These are phyloP conservation scores for Leccinum pachyderme DNA, from an alignment of 1,284 basidiomycete genomes.

Conservation along the genomic window DNA sequence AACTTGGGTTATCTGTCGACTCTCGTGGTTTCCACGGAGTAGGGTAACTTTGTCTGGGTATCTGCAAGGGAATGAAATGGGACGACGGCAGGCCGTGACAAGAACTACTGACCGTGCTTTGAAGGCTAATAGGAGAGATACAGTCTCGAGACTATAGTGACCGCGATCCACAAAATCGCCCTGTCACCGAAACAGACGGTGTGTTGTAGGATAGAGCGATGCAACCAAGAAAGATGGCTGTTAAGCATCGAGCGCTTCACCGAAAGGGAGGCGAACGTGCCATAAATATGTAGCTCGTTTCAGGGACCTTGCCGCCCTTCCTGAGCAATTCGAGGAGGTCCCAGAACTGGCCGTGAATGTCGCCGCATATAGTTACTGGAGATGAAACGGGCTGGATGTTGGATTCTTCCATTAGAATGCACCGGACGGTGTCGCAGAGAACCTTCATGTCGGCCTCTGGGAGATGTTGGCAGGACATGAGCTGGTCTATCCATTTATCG, in stretches of 20 bases:
- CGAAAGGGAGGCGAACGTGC: conserved; percentile 54
- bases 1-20: conserved; percentile 95
- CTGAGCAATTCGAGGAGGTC: conserved; percentile 88
- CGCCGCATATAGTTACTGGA: conserved; percentile 91
- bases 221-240: conserved; percentile 21
- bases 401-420: conserved; percentile 88
- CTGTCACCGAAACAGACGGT: conserved; percentile 40
- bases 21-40: conserved; percentile 93
- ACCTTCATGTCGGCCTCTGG: conserved; percentile 89
- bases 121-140: conserved; percentile 84
- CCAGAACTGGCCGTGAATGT: conserved; percentile 97
- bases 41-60: conserved; percentile 93
- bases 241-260: conserved; percentile 18
- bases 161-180: conserved; percentile 98
- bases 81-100: not conserved
- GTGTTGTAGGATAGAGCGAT: conserved; percentile 1
- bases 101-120: conserved; percentile 74
- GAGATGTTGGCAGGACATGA: conserved; percentile 84
- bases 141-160: conserved; percentile 95
- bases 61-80: conserved; percentile 40
- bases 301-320: conserved; percentile 85
- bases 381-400: conserved; percentile 93
- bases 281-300: conserved; percentile 98
- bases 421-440: conserved; percentile 83
- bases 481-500: conserved; percentile 75